phyloP scores from a whole-genome alignment of 805 yeast genomes.

The Kuraishia floccosa region DNA sequence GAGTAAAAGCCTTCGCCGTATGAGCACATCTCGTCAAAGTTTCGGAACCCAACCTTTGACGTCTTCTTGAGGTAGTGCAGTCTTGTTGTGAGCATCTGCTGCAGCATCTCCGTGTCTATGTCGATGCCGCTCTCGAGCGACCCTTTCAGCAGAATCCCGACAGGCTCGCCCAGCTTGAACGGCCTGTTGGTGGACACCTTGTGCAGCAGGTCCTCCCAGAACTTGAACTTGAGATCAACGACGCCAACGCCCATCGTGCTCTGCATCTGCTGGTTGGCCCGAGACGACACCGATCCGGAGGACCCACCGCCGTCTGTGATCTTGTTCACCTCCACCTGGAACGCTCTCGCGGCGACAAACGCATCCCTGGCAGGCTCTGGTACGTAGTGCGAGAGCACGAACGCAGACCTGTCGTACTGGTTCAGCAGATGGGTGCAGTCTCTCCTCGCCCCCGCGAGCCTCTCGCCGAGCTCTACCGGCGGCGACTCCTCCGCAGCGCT shows the following conservation, averaged over 20 bases:
- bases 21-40: conserved; percentile 50
- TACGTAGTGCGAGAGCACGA: conserved; percentile 53
- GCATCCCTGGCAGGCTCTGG: conserved; percentile 56
- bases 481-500: neutral
- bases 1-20: conserved; percentile 76
- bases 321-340: conserved; percentile 52
- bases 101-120: conserved; percentile 42
- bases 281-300: neutral
- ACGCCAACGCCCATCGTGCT: too few species aligned
- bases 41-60: conserved; percentile 26
- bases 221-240: conserved; percentile 50
- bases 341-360: conserved; percentile 51
- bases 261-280: neutral
- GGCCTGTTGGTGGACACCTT: conserved; percentile 25
- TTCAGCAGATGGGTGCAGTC: conserved; percentile 34
- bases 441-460: conserved; percentile 20
- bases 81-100: conserved; percentile 49
- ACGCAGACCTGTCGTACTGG: conserved; percentile 49
- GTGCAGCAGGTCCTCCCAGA: conserved; percentile 59
- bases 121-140: conserved; percentile 35
- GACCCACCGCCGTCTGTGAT: conserved; percentile 12
- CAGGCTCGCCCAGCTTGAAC: conserved; percentile 46
- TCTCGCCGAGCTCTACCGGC: neutral
- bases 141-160: conserved; percentile 44
- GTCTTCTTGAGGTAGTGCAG: conserved; percentile 37